Evolutionary conservation across 73 alveolate species (phyloP).

Genomic region (Breviolum minutum): DNA sequence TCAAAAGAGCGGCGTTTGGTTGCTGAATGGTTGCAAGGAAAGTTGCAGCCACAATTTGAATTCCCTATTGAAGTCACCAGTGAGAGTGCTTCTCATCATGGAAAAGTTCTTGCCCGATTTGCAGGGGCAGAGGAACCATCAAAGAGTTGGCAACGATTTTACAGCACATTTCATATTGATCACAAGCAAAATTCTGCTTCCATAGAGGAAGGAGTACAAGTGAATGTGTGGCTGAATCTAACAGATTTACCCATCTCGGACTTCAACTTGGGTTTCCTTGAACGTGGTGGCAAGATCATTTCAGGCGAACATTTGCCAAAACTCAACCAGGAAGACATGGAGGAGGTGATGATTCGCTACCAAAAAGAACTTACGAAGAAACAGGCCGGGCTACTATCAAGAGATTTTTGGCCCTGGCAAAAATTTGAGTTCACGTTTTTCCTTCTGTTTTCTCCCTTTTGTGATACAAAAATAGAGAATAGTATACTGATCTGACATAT

Average conservation of each 20-base stretch:
- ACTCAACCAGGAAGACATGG: conserved; percentile 1
- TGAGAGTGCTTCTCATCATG: conserved; percentile 81
- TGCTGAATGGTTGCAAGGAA: conserved; percentile 41
- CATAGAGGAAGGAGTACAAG: conserved; percentile 77
- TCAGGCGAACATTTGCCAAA: conserved; percentile 31
- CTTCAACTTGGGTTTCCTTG: conserved; percentile 60
- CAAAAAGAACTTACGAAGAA: background rate
- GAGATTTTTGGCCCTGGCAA: no score
- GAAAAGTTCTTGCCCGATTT: conserved; percentile 63
- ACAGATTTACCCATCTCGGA: conserved; percentile 51
- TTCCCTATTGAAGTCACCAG: conserved; percentile 64
- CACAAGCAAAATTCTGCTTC: conserved; percentile 68
- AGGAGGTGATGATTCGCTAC: conserved; percentile 64
- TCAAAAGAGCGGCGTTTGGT: conserved; percentile 1
- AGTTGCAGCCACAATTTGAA: conserved; percentile 54
- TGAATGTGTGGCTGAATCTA: conserved; percentile 77
- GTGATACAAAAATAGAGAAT: no score
- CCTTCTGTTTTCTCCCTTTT: no score
- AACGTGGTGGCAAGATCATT: conserved; percentile 22
- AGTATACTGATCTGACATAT: no score
- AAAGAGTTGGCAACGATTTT: conserved; percentile 52
- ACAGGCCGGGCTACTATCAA: background rate
- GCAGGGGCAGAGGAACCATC: conserved; percentile 67
- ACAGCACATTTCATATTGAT: conserved; percentile 72
- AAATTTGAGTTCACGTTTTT: no score